A percentile compares a stretch with the other conserved stretches of the same genome.
Conservation (phyloP, 148 eudicot species). For the Rhododendron henanense region DNA sequence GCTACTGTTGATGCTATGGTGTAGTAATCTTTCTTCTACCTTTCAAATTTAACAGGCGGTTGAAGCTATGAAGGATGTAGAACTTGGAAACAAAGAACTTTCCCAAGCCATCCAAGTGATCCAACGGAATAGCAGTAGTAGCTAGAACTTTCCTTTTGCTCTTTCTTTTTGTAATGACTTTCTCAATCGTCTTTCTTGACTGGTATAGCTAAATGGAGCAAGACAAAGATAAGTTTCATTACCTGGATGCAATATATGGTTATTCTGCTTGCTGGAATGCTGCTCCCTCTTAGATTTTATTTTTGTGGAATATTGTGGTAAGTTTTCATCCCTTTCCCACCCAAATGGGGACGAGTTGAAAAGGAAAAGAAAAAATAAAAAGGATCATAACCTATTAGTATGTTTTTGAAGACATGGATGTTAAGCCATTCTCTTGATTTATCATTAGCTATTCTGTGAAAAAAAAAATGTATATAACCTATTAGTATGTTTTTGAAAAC, state of each 20-base stretch:
- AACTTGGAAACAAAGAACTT: slow-evolving; percentile 85
- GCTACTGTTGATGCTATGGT: not conserved
- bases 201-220: slow-evolving; percentile 62
- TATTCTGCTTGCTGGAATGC: not conserved
- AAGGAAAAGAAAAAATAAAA: not conserved
- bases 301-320: not conserved
- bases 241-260: not conserved
- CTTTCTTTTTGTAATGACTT: slow-evolving; percentile 72
- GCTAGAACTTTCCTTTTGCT: slow-evolving; percentile 67
- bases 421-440: too few relatives aligned
- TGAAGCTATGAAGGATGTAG: slow-evolving; percentile 83
- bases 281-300: not conserved
- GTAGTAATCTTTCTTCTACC: not conserved
- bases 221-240: not conserved
- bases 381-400: not conserved
- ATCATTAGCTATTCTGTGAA: too few relatives aligned
- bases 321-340: not conserved
- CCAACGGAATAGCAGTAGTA: slow-evolving; percentile 83
- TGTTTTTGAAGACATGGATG: too few relatives aligned
- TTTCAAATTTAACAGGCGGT: slow-evolving; percentile 52
- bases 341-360: not conserved
- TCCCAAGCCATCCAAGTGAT: slow-evolving; percentile 88
- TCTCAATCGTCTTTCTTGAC: slow-evolving; percentile 80
- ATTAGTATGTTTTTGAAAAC: too few relatives aligned
- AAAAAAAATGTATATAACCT: too few relatives aligned